Base-by-base conservation (phyloP, 805 yeast species). In the Grigorovia transvaalensis region DNA sequence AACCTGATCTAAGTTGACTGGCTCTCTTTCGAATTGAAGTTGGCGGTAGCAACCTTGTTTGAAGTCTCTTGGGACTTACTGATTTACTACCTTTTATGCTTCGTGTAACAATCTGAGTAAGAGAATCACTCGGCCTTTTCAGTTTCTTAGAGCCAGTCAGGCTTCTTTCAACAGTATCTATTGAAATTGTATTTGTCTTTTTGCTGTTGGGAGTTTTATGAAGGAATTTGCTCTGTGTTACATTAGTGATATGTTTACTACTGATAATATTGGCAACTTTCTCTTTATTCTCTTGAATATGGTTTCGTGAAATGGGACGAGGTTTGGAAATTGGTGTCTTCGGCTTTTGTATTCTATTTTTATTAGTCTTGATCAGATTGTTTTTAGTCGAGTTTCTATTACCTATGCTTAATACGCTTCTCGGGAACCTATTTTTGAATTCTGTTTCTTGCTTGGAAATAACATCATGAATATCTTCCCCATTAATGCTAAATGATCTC, bases 321-420 rank as follows among this genome's bases (percentile, higher is more conserved):
- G 38, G 38, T 33, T 91, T 91, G 98, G 91, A 91, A 77, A 93
- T 91, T 60, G 99, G 99, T 15, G 51, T 49, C 47, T 38, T 49
- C 13, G 51, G 51, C 35, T 49, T 49, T 2, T 33, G 42, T 18
- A 49, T n/a, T 33, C 40, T 27, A 33, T 48, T 33, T 29, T 29
- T 27, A 15, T 42, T 17, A 15, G 20, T 29, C 4, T 18, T 41
- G 13, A 19, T 47, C 15, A 23, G 18, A 13, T 9, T 48, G 17
- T 29, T n/a, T n/a, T n/a, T 29, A 44, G 5, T n/a, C 23, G 17
- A 17, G 19, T 29, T 47, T 38, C 45, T 20, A 38, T 20, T 20
- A 6, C 46, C 12, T 17, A 49, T 20, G n/a, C 48, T n/a, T 13
- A 65, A 44, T 47, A 68, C 58, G 50, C 69, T 62, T 57, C 68